Base-by-base conservation (phyloP, 257 asterid genomes). In the Jacaranda copaia region DNA sequence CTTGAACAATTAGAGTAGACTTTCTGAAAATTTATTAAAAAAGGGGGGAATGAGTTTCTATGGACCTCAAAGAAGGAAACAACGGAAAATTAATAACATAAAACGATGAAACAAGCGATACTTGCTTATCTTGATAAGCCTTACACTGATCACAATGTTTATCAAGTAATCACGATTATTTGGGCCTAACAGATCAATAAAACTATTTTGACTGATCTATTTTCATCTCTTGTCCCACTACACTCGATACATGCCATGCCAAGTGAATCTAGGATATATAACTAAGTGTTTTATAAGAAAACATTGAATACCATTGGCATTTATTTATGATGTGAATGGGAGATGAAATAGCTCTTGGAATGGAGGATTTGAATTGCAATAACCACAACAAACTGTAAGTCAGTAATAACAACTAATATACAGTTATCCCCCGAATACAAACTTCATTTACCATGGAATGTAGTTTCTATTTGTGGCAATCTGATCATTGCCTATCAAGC, bases 11-110 rank as follows among this genome's bases (percentile, higher is more conserved):
- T 6, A 49, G 16, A 67, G 18, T 25, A 15, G n/a, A 39, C 40
- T 70, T 8, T 35, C 77, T 73, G 75, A 45, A 38, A 32, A 45
- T n/a, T n/a, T n/a, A n/a, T n/a, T n/a, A 19, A 6, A 3, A 14
- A 25, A 49, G 12, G 59, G 55, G 39, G 36, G 2, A 25, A 25
- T 25, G 32, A 25, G 32, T 25, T 25, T 25, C 32, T 25, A 25
- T 25, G 32, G 32, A 25, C 32, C 1, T 25, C 32, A 25, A 25
- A 25, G n/a, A 55, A n/a, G 20, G 16, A 8, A 10, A 70, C n/a
- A 60, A 51, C 19, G 42, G 70, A 20, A 55, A 11, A 45, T 58
- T 53, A 68, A 11, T 67, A 64, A 18, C 18, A 53, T 14, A 13
- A 52, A 4, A 52, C 18, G 20, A 20, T 45, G 58, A 69, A 69